Base-by-base conservation (phyloP, 2,329 filamentous ascomycete species). In the Colletotrichum cordylinicola region DNA sequence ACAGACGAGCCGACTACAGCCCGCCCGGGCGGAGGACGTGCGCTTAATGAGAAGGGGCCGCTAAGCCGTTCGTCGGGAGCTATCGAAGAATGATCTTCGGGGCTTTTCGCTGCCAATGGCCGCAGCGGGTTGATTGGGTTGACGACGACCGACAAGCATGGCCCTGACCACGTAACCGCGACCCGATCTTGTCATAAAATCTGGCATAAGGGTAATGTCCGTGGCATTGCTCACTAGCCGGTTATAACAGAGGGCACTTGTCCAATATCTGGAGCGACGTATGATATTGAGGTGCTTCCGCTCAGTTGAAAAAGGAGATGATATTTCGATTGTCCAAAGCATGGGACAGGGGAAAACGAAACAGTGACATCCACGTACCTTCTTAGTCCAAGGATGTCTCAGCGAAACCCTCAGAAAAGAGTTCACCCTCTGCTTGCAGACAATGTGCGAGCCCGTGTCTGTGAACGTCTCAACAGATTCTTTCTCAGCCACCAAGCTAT, bases 71-170 rank as follows among this genome's bases (percentile, higher is more conserved):
- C 70, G 70, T 64, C 73, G 64, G 70, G 43, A 73, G 73, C 73
- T 60, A 73, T 75, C 64, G 70, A 73, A 65, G 69, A 75, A 64
- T 75, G 69, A 67, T 74, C 74, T 62, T 77, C 71, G 75, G 64
- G 65, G 68, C 27, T 56, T 61, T 77, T 75, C 60, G 75, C 65
- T 75, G 70, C 60, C 65, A 75, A 67, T 61, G 67, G 64, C 70
- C 67, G 43, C 56, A 56, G 58, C 39, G 58, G 39, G 48, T 66
- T 69, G 70, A 67, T 73, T 65, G 64, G 68, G 39, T 65, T 39
- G 16, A 18, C 55, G 27, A 58, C 55, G 55, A 18, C 67, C 65
- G 76, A 68, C 77, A 70, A 68, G 75, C 75, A 75, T 78, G 71
- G 72, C 75, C 67, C 39, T 72, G 77, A 70, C 77, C 77, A 78